These are phyloP conservation scores for Lipomyces kockii DNA, from an alignment of 805 yeast genomes.

Conservation along the genomic window DNA sequence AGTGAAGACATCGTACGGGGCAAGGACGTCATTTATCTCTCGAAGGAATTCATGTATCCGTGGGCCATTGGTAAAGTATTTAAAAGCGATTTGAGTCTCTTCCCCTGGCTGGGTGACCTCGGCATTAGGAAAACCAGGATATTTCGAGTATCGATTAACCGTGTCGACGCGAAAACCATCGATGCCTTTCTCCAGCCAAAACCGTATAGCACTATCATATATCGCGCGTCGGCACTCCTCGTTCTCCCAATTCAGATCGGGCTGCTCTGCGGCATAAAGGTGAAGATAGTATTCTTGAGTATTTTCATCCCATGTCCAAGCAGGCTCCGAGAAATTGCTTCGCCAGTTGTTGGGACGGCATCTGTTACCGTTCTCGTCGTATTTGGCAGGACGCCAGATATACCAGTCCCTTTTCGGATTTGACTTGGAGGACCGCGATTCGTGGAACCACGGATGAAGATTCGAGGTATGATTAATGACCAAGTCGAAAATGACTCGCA, in stretches of 20 bases:
- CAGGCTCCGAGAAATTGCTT: constrained; percentile 58
- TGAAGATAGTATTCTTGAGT: constrained; percentile 62
- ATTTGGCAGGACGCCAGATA: constrained; percentile 58
- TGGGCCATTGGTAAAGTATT: constrained; percentile 53
- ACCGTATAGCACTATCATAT: constrained; percentile 51
- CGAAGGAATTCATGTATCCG: constrained; percentile 62
- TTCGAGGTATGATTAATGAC: constrained; percentile 63
- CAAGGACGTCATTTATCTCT: constrained; percentile 53
- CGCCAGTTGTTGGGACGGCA: constrained; percentile 64
- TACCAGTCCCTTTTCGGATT: constrained; percentile 67
- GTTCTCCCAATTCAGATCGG: constrained; percentile 69
- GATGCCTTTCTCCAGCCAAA: constrained; percentile 61
- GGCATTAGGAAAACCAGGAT: constrained; percentile 53
- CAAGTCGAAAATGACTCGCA: constrained; percentile 59
- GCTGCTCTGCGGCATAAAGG: constrained; percentile 59
- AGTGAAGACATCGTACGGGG: constrained; percentile 58
- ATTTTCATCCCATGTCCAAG: constrained; percentile 62
- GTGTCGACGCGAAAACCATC: constrained; percentile 66
- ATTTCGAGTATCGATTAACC: constrained; percentile 59
- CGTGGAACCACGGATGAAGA: constrained; percentile 56
- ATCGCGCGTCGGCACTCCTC: constrained; percentile 48
- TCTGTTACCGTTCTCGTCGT: constrained; percentile 59
- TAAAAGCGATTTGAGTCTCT: constrained; percentile 50
- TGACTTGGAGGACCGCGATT: constrained; percentile 55
- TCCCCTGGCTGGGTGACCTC: constrained; percentile 52